Evolutionary conservation across 2,329 filamentous ascomycete genomes (phyloP), one percentile per base, ranked within the genome.

Genomic region (Calonectria pteridis): DNA sequence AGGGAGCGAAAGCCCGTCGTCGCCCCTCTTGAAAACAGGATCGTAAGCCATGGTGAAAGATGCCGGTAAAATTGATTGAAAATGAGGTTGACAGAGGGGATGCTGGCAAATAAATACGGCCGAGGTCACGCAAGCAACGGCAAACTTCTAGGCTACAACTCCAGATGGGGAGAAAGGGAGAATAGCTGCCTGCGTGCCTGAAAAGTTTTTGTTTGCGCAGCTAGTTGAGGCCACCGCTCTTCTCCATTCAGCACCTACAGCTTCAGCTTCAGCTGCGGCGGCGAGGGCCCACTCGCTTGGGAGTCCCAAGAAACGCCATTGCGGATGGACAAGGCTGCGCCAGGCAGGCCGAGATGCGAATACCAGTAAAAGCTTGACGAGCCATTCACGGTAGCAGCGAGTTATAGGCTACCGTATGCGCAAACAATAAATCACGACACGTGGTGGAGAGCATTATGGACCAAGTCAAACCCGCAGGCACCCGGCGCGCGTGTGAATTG

Each of bases 1-100:
- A 6, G 82, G 82, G 10, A 81, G 11, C 58, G 46, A 31, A 75
- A 67, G 28, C 13, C 43, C 55, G 6, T 58, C 64, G n/a, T 35
- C 43, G 35, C 55, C 55, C 6, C 51, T 33, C n/a, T 67, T 35
- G 26, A 31, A 64, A n/a, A 7, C 4, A 6, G 2, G 20, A 20
- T 20, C 16, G 26, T 28, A 33, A 18, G 70, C 4, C 76, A 78
- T 77, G 23, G 28, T 49, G 37, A 46, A 20, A 11, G 33, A 37
- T 40, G 55, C 5, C 20, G 5, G 55, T 26, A 23, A 7, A 28
- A 2, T 11, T 6, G 35, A 37, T 6, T 14, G n/a, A n/a, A n/a
- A n/a, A n/a, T n/a, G 20, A n/a, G 53, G 29, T 26, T 20, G n/a
- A 23, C 13, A 5, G 33, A 20, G 11, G 55, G 13, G 2, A 18